Evolutionary conservation across 2,329 filamentous ascomycete genomes (phyloP).

Genomic region (Neopestalotiopsis rosae): DNA sequence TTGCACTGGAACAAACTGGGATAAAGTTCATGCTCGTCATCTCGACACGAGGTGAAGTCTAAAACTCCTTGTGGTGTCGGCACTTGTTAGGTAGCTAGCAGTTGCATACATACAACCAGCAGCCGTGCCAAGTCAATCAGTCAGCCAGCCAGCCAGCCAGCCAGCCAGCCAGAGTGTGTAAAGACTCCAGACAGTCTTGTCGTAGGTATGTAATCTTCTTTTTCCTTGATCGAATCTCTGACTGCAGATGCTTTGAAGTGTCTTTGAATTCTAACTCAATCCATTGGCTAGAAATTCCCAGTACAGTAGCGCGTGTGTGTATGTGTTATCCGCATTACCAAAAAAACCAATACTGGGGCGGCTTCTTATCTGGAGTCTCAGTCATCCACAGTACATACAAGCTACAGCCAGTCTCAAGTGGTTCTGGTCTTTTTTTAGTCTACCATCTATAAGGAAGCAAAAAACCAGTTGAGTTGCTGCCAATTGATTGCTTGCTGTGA

Average conservation of each 20-base stretch:
- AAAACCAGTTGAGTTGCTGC: background rate
- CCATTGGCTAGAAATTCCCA: background rate
- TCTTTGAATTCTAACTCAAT: background rate
- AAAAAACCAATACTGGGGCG: background rate
- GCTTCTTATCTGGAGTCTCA: slow-evolving; percentile 1
- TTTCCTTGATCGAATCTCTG: background rate
- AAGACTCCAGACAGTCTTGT: too few relatives aligned
- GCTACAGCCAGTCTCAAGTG: too few relatives aligned
- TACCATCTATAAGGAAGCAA: too few relatives aligned
- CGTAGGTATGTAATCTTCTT: background rate
- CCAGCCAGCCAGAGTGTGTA: too few relatives aligned
- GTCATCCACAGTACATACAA: background rate
- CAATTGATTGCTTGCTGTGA: background rate
- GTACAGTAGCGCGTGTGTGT: background rate
- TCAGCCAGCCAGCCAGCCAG: too few relatives aligned
- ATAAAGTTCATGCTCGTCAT: slow-evolving; percentile 10
- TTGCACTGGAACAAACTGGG: background rate
- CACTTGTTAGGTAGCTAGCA: background rate
- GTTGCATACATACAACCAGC: background rate
- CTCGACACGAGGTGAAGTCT: background rate
- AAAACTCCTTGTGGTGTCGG: slow-evolving; percentile 4
- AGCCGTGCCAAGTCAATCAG: too few relatives aligned
- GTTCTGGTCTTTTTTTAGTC: too few relatives aligned
- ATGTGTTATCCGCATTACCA: background rate
- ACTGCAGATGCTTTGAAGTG: background rate